Base-by-base conservation (phyloP, 345 rosid genomes). In the Mallotus nudiflorus region DNA sequence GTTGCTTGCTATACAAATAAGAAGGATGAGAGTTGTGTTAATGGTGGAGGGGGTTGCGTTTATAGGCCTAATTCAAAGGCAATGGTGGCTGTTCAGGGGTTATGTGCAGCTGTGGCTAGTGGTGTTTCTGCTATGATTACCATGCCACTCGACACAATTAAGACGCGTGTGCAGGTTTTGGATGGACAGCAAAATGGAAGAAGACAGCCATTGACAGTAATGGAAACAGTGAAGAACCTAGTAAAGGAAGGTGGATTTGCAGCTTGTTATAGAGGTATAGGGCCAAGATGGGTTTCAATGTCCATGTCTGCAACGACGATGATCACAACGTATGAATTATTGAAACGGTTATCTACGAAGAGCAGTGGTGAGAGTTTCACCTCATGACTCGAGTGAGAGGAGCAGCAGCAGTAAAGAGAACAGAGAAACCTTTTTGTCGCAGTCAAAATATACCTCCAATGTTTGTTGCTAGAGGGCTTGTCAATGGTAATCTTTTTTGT, bases 231-330 rank as follows among this genome's bases (percentile, higher is more conserved):
- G 44, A 78, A 75, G 77, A 85, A 83, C 71, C 75, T 91, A 82
- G 67, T 82, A 63, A 88, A 65, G 66, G 98, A 93, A 80, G 93
- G 97, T 37, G 98, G 97, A 31, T 72, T 89, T 25, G 70, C 74
- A 0, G 96, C 91, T 68, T 93, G 98, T 75, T 93, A 89, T 59
- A 81, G 92, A 68, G 98, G 98, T 19, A 77, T 93, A 71, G 97
- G 97, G 37, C 98, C 97, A 3, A 88, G 98, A 67, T 93, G 97
- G 98, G 92, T 91, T 25, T 91, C 97, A 18, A 91, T 86, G 94
- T 85, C 98, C 0, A 49, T 91, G 88, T 93, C 98, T 15, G 92
- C 97, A 48, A 84, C 92, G 58, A 87, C 90, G 14, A 91, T 93
- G 97, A 85, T 91, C 73, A 91, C 98, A 24, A 91, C 97, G 18